Percentiles rank a stretch among this genome's conserved stretches.
Conservation (phyloP, 345 rosid genomes). For the Leavenworthia alabamica region DNA sequence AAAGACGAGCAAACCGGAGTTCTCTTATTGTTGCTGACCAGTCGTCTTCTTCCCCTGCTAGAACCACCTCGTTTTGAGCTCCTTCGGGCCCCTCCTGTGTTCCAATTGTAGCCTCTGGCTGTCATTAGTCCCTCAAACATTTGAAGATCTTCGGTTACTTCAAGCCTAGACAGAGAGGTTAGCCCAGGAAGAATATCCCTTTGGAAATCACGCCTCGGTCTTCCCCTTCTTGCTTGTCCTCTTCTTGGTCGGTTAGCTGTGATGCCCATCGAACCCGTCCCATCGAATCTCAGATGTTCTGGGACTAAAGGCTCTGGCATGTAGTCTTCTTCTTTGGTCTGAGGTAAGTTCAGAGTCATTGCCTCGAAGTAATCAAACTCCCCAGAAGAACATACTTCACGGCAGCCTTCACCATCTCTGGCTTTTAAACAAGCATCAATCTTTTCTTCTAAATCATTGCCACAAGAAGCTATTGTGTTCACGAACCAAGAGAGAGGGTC, state of each 20-base stretch:
- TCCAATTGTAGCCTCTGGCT: constrained; percentile 70
- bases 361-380: constrained; percentile 74
- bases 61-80: constrained; percentile 63
- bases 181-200: constrained; percentile 98
- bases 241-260: constrained; percentile 49
- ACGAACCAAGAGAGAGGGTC: constrained; percentile 69
- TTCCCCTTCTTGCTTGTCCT: constrained; percentile 84
- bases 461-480: constrained; percentile 49
- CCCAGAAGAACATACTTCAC: constrained; percentile 39
- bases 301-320: constrained; percentile 72
- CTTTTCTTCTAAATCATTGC: constrained; percentile 43
- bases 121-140: constrained; percentile 79
- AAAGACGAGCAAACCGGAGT: constrained; percentile 40
- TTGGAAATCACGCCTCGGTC: constrained; percentile 94
- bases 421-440: constrained; percentile 35
- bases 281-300: constrained; percentile 47
- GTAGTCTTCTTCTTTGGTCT: constrained; percentile 72
- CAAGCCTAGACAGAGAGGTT: constrained; percentile 72
- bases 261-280: constrained; percentile 26
- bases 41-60: constrained; percentile 61
- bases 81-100: constrained; percentile 60
- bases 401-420: constrained; percentile 26
- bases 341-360: constrained; percentile 59
- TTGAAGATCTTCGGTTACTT: constrained; percentile 91
- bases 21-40: constrained; percentile 36